Base-by-base conservation (phyloP, 306 rosid species). In the Mimosa pudica region DNA sequence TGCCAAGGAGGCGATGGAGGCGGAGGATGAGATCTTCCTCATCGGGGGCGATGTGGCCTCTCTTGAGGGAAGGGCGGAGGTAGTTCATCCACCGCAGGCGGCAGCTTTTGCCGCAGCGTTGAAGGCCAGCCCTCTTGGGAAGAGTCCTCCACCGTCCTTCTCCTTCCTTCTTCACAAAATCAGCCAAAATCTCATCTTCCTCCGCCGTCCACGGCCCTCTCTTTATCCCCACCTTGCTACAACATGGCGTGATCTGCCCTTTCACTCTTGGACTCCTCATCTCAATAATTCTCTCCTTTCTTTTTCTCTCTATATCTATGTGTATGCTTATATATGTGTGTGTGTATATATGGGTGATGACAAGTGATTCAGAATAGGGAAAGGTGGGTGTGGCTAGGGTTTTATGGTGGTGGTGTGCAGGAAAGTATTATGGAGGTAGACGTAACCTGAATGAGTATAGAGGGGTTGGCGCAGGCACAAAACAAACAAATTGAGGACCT, bases 1-100 rank as follows among this genome's bases (percentile, higher is more conserved):
- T 89, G 35, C 92, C 92, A 11, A 89, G 89, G 38, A 89, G 88
- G 41, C 92, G 92, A 58, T 89, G 92, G 38, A 89, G 92, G 62
- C 92, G 92, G 54, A 86, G 90, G 73, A 89, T 89, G 83, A 89
- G 90, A 76, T 89, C 92, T 83, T 89, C 92, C 74, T 89, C 92
- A 30, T 86, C 92, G 17, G 83, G 78, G 35, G 83, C 87, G 79
- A 89, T 89, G 77, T 77, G 89, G 48, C 92, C 92, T 24, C 90
- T 82, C 78, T 89, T 89, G 48, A 89, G 87, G 1, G 87, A 86
- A 10, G 92, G 92, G 2, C 92, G 92, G 65, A 89, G 90, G 69
- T 89, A 89, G 82, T 89, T 89, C 92, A 89, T 89, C 92, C 92
- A 89, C 0, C 92, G 90, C 45, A 89, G 92, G 12, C 92, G 87